These are phyloP conservation scores for Acanthamoeba castellanii DNA, from an alignment of 208 protist genomes.

Conservation along the genomic window DNA sequence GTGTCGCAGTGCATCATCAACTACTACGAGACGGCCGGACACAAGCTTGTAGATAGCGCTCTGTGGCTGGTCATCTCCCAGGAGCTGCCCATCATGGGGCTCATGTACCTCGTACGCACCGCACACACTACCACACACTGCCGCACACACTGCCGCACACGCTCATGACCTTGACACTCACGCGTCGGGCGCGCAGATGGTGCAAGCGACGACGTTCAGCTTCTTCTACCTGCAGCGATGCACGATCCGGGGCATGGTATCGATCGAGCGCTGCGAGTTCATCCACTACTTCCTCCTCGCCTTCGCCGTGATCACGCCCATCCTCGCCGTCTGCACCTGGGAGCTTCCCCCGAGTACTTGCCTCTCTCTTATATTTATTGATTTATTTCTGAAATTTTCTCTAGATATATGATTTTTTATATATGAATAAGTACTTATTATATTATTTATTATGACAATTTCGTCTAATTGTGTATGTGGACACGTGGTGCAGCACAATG, in stretches of 20 bases:
- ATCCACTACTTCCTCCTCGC: conserved; percentile 48
- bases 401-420: background rate
- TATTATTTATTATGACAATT: background rate
- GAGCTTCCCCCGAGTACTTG: conserved; percentile 7
- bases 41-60: conserved; percentile 45
- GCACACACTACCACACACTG: too few species aligned
- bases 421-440: background rate
- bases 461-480: background rate
- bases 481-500: conserved; percentile 44
- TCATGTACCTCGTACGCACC: conserved; percentile 57
- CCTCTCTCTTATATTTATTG: background rate
- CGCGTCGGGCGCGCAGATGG: background rate
- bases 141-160: too few species aligned
- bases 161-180: too few species aligned
- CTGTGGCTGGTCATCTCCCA: conserved; percentile 44
- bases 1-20: conserved; percentile 59
- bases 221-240: conserved; percentile 17
- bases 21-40: conserved; percentile 49
- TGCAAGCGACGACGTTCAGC: conserved; percentile 28
- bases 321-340: background rate
- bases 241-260: background rate
- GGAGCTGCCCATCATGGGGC: conserved; percentile 8
- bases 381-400: background rate
- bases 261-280: conserved; percentile 40
- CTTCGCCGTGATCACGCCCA: background rate